Evolutionary conservation across 2,329 filamentous ascomycete genomes (phyloP).

Genomic region (Diplodia mutila): DNA sequence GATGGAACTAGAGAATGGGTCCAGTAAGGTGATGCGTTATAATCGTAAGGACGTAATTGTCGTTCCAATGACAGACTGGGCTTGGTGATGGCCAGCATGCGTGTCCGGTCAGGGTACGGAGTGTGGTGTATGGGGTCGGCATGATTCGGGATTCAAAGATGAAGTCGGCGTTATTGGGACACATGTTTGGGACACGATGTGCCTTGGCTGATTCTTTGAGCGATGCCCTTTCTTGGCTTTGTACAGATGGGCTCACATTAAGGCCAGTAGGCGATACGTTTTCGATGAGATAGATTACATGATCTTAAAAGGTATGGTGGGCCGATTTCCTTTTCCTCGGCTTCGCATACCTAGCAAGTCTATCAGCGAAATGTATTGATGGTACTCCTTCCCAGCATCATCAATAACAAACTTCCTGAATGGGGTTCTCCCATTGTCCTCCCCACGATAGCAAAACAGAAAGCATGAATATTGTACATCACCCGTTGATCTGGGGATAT

Average conservation of each 20-base stretch:
- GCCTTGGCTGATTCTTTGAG: neutral
- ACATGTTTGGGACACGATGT: neutral
- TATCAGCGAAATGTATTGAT: neutral
- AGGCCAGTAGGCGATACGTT: no score
- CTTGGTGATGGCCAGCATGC: neutral
- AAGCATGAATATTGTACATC: constrained; percentile 5
- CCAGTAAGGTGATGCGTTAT: no score
- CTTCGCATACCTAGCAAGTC: neutral
- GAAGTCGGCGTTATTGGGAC: neutral
- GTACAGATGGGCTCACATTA: neutral
- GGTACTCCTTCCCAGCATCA: neutral
- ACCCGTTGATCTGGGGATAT: neutral
- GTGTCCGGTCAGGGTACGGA: neutral
- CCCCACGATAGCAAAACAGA: neutral
- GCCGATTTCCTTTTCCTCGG: neutral
- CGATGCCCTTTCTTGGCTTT: neutral
- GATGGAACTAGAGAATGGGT: no score
- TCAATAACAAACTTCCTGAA: neutral
- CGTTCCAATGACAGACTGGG: no score
- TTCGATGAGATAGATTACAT: neutral
- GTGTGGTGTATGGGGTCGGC: neutral
- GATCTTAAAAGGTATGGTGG: no score
- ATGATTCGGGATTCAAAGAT: neutral
- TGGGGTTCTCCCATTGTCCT: neutral
- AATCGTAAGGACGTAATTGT: neutral